Base-by-base conservation (phyloP, 106 monocot species). In the Phalaenopsis aphrodite region DNA sequence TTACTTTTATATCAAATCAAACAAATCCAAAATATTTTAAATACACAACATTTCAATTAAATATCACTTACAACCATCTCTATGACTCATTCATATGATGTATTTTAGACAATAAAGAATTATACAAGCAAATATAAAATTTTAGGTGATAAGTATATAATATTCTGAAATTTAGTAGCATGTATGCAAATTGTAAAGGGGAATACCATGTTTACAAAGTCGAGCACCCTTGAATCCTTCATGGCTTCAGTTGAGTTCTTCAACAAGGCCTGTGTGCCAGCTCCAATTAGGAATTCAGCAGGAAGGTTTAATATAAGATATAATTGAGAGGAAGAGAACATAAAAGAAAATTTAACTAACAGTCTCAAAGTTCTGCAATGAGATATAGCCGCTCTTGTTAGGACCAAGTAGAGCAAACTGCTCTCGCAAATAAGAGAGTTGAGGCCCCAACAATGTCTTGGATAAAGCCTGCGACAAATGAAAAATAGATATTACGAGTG, bases 331-430 rank as follows among this genome's bases (percentile, higher is more conserved):
- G 14, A 14, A 52, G 15, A 52, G 12, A 14, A 11, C 42, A 82
- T 7, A 43, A 8, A 4, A 1, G 45, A 43, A 82, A 45, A 42
- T 5, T 2, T 42, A 23, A 78, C 88, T 85, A 56, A 94, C 97
- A 83, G 78, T 85, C 78, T 92, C 94, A 42, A 98, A 86, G 79
- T 91, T 92, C 72, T 94, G 94, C 42, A 98, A 66, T 36, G 91
- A 84, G 78, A 94, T 87, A 76, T 56, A 91, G 8, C 94, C 98
- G 46, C 56, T 94, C 83, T 94, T 94, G 89, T 92, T 94, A 80
- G 98, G 98, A 14, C 86, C 90, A 21, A 98, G 45, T 52, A 94
- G 79, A 64, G 83, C 76, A 81, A 98, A 98, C 76, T 98, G 98
- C 67, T 94, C 89, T 56, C 64, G 84, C 21, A 98, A 81, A 81